Evolutionary conservation across 2,329 filamentous ascomycete species (phyloP), one percentile per base, ranked within the genome.

Genomic region (Fusarium setosum): DNA sequence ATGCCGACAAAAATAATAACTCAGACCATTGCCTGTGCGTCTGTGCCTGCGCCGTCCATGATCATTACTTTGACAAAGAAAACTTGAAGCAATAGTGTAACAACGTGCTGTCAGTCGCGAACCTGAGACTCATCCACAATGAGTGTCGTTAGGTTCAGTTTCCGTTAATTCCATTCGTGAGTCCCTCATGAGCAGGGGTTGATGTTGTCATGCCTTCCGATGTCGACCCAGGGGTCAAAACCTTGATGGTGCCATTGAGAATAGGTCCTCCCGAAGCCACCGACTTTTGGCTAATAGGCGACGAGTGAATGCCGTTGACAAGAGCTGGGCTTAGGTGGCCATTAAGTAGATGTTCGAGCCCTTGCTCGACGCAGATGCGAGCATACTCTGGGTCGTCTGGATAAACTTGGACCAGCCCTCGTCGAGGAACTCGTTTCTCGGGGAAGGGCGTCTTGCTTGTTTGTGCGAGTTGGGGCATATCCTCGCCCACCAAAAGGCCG

Each of bases 381-480:
- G 77, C 77, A 65, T 88, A 89, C 26, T 88, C 86, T 4, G 86
- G 83, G 49, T 90, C 87, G 41, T 84, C 80, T 7, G 84, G 82
- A 12, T 80, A 78, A 3, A 88, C 84, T 18, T 83, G 82, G 4
- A 82, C 74, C 12, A 89, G 69, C 6, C 87, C 82, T 31, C 84
- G 82, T 34, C 87, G 83, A 4, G 87, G 86, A 15, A 87, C 83
- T 35, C 83, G 81, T 23, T 80, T 79, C 57, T 87, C 85, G 7
- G 83, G 83, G 65, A 86, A 86, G 4, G 88, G 86, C 11, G 80
- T 81, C 54, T 77, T 81, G 77, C 85, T 86, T 12, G 83, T 82
- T 41, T 80, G 77, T 52, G 81, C 79, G 23, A 78, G 73, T 26
- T 79, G 79, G 0, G 85, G 82, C 56, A 79, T 76, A 24, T 85